These are phyloP conservation scores for Candida dubliniensis DNA, from an alignment of 1,139 yeast species.

Conservation along the genomic window DNA sequence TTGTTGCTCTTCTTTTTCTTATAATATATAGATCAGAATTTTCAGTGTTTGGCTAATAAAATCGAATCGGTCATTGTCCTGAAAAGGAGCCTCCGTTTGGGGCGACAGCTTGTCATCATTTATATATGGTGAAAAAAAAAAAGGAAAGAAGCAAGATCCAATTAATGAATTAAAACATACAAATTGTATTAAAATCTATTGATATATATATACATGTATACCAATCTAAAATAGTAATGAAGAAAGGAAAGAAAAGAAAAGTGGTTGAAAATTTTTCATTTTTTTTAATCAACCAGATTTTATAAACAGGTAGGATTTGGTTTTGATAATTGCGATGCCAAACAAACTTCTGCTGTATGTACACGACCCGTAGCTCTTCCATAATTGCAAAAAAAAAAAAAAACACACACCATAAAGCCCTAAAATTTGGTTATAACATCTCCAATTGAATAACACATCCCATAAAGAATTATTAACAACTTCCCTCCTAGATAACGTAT, in stretches of 20 bases:
- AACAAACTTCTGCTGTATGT: not conserved
- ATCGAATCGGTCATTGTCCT: conserved; percentile 60
- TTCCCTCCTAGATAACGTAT: not conserved
- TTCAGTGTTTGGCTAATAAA: conserved; percentile 52
- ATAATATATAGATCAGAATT: conserved; percentile 37
- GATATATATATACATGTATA: not conserved
- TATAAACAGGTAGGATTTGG: not conserved
- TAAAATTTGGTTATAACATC: not conserved
- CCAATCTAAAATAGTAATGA: not conserved
- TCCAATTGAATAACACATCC: no score
- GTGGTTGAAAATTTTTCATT: not conserved
- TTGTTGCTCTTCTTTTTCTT: not conserved
- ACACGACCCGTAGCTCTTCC: not conserved
- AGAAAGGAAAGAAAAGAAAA: not conserved
- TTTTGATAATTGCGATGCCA: not conserved
- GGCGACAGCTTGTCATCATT: conserved; percentile 56
- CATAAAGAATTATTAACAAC: not conserved
- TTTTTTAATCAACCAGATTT: not conserved
- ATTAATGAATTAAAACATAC: conserved; percentile 5
- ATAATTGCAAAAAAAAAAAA: not conserved
- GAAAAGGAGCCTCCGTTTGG: conserved; percentile 59
- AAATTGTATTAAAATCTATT: not conserved
- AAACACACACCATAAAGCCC: not conserved
- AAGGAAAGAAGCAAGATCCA: conserved; percentile 1
- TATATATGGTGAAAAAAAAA: not conserved